Evolutionary conservation across 306 rosid species (phyloP), one percentile per base, ranked within the genome.

Genomic region (Quercus aquifolioides): DNA sequence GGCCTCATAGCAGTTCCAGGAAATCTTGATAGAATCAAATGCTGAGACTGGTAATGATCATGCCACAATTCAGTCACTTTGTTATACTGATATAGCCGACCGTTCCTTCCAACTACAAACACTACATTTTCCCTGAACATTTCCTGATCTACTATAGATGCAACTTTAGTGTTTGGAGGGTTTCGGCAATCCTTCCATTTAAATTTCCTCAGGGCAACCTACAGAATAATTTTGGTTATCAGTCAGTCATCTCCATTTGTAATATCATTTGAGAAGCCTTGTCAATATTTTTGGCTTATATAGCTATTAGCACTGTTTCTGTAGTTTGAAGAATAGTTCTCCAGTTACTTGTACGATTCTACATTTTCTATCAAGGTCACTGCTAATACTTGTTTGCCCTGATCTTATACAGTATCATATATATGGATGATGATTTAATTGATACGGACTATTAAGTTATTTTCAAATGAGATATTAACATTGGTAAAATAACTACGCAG

Each of bases 21-120:
- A 56, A 80, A 83, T 74, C 87, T 85, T 69, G 97, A 92, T 20
- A 94, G 89, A 85, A 87, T 56, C 89, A 94, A 86, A 84, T 94
- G 97, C 79, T 85, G 97, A 78, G 98, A 92, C 68, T 94, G 97
- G 86, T 88, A 80, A 84, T 94, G 98, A 81, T 94, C 90, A 80
- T 94, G 98, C 98, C 98, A 94, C 69, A 94, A 62, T 72, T 86
- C 92, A 69, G 88, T 89, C 84, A 94, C 91, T 90, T 90, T 92
- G 86, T 94, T 94, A 71, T 92, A 94, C 88, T 94, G 98, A 80
- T 94, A 94, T 14, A 94, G 79, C 46, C 88, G 90, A 8, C 98
- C 97, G 5, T 94, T 86, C 81, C 85, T 87, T 87, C 98, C 98
- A 0, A 87, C 60, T 25, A 92, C 92, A 14, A 94, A 94, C 77